These are phyloP conservation scores for Galerina marginata DNA, from an alignment of 768 basidiomycete genomes.

Conservation along the genomic window DNA sequence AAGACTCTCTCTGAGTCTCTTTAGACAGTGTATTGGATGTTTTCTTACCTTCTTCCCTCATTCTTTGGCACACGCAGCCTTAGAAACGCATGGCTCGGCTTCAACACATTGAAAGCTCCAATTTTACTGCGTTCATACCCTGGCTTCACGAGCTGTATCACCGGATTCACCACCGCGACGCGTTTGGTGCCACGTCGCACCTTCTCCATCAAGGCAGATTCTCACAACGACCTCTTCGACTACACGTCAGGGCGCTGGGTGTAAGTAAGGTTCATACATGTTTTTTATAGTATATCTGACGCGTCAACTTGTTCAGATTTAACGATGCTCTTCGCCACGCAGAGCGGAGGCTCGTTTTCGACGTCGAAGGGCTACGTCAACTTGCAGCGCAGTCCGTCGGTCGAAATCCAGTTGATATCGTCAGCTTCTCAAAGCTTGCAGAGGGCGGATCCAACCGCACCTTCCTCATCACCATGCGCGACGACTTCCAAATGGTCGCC, in stretches of 20 bases:
- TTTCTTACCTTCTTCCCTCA: no score
- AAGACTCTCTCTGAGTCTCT: no score
- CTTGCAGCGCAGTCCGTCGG: constrained; percentile 49
- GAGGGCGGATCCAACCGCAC: constrained; percentile 44
- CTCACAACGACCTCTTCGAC: constrained; percentile 42
- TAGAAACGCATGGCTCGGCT: no score
- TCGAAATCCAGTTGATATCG: constrained; percentile 41
- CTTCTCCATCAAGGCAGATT: constrained; percentile 34
- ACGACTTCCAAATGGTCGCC: constrained; percentile 36
- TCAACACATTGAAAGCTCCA: no score
- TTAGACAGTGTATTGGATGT: no score
- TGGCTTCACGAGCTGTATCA: constrained; percentile 29
- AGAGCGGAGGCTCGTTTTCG: constrained; percentile 49
- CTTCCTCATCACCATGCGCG: constrained; percentile 37
- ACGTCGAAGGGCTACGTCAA: constrained; percentile 45
- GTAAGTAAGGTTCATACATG: constrained; percentile 38
- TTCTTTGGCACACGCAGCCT: no score
- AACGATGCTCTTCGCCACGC: constrained; percentile 50
- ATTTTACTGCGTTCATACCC: constrained; percentile 24
- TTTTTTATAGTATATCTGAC: constrained; percentile 28
- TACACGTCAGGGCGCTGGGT: constrained; percentile 49
- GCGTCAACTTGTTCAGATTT: constrained; percentile 36
- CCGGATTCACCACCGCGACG: constrained; percentile 22
- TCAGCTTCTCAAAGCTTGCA: constrained; percentile 40
- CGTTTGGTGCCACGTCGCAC: constrained; percentile 35